Evolutionary conservation across 306 rosid species (phyloP), one percentile per base, ranked within the genome.

Genomic region (Myrica gale): DNA sequence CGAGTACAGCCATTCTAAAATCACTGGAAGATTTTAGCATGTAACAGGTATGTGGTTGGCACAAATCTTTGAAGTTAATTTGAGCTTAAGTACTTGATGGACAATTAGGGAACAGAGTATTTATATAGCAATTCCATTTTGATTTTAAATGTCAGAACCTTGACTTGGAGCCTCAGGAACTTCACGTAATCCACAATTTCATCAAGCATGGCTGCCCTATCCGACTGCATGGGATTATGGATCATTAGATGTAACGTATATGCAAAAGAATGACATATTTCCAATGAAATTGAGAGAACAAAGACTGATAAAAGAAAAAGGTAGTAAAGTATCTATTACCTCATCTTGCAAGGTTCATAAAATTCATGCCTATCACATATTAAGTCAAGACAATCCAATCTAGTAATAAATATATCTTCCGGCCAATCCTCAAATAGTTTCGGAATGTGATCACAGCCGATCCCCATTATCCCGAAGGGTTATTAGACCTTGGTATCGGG

Each of bases 91-190:
- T 32, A 32, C 37, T 32, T 32, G 37, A 32, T 32, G 37, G 2
- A 32, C 37, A 32, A 2, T 32, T 0, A 32, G 37, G 37, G 3
- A 32, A 32, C 37, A 32, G 37, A 32, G 37, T 32, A 2, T 57
- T 39, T 42, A 78, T 57, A 80, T 69, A 12, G 75, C 15, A 54
- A 6, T 72, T n/a, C 54, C 50, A 26, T 23, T 51, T 73, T 41
- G 55, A 87, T 61, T 23, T 58, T 58, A 19, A 53, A 61, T 5
- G 32, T 50, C 61, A 74, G 53, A 83, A 96, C 99, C 99, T 92
- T 96, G 55, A 96, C 98, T 84, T 96, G 99, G 80, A 96, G 98
- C 88, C 99, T 92, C 54, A 96, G 88, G 79, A 96, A 96, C 90
- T 96, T 96, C 69, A 96, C 99, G 71, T 92, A 96, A 78, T 92